Evolutionary conservation across 1,139 yeast species (phyloP).

Genomic region (Nakaseomyces bracarensis): DNA sequence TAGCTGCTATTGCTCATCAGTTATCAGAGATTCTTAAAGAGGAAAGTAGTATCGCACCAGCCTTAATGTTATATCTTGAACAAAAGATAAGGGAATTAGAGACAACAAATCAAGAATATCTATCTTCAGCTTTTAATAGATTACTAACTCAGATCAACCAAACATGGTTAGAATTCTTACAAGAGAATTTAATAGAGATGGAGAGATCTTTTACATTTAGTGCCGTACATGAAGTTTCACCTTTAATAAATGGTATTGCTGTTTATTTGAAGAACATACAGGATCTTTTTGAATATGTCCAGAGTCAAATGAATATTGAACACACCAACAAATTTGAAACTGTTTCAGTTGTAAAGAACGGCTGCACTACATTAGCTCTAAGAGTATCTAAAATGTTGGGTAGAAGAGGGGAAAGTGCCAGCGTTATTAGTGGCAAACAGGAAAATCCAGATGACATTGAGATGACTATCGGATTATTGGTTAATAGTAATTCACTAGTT

Average conservation of each 20-base stretch:
- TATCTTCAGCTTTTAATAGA: conserved; percentile 46
- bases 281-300: conserved; percentile 14
- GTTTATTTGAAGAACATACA: conserved; percentile 37
- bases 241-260: conserved; percentile 40
- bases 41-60: conserved; percentile 38
- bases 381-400: conserved; percentile 18
- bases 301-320: conserved; percentile 11
- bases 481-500: conserved; percentile 52
- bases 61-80: conserved; percentile 38
- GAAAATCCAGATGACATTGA: conserved; percentile 13
- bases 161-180: conserved; percentile 55
- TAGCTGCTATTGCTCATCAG: conserved; percentile 33
- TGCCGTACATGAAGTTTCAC: conserved; percentile 30
- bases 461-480: conserved; percentile 42
- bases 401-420: conserved; percentile 9
- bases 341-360: conserved; percentile 14
- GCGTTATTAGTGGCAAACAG: conserved; percentile 8
- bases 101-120: conserved; percentile 59
- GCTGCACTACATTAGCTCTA: conserved; percentile 17
- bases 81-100: conserved; percentile 33
- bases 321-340: conserved; percentile 13
- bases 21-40: conserved; percentile 35
- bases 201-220: conserved; percentile 32
- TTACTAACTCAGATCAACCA: conserved; percentile 44
- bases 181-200: conserved; percentile 45